Percentiles rank a stretch among this genome's conserved stretches.
phyloP scores from a whole-genome alignment of 73 alveolate species.

The Loxodes magnus region DNA sequence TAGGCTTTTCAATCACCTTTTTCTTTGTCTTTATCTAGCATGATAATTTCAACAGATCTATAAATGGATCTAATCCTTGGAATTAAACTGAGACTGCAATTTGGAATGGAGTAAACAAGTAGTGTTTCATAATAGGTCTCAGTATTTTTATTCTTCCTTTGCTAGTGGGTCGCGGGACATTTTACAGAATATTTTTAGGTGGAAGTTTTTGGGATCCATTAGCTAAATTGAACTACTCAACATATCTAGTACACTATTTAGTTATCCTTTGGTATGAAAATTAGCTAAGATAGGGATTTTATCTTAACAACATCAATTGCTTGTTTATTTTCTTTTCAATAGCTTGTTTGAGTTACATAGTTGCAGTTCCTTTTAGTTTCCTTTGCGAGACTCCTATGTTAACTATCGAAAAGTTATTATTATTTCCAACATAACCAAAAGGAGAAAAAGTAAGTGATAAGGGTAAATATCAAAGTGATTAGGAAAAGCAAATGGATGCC shows the following conservation, averaged over 20 bases:
- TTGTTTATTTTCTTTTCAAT: not conserved
- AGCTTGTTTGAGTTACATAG: not conserved
- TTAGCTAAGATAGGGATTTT: not conserved
- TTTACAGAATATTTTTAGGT: not conserved
- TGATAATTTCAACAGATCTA: not conserved
- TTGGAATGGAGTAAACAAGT: not conserved
- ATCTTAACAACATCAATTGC: not conserved
- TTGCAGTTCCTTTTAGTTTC: not conserved
- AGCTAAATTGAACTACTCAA: not conserved
- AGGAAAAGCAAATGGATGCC: no score
- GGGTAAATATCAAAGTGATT: no score
- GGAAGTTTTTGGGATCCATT: not conserved
- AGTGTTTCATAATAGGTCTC: not conserved
- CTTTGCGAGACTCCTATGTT: not conserved
- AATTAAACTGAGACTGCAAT: not conserved
- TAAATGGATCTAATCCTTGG: conserved; percentile 5
- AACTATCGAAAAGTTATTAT: not conserved
- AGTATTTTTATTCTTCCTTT: not conserved
- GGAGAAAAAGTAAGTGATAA: no score
- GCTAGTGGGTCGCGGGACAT: not conserved
- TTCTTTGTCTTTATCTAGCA: not conserved
- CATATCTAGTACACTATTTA: not conserved
- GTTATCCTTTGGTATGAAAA: not conserved
- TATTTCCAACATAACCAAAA: conserved; percentile 16
- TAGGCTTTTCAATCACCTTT: no score